These are phyloP conservation scores for Zizania palustris DNA, from an alignment of 202 grass and related monocot genomes.

Conservation along the genomic window DNA sequence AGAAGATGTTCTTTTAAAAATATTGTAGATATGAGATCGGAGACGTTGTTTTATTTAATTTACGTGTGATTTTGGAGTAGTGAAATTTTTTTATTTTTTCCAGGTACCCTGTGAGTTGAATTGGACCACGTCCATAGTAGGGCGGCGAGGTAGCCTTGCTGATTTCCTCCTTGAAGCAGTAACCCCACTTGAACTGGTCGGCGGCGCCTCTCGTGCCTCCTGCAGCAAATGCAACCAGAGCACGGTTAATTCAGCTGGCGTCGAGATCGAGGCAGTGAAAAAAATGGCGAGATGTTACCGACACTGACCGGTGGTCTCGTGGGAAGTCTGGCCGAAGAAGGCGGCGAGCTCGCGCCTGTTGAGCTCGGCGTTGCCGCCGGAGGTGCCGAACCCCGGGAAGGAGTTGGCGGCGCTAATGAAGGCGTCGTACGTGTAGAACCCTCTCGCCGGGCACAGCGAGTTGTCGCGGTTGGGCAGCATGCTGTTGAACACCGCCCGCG, in stretches of 20 bases:
- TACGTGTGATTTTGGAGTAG: not conserved
- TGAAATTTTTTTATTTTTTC: not conserved
- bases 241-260: not conserved
- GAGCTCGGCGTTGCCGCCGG: conserved; percentile 16
- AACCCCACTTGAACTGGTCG: conserved; percentile 46
- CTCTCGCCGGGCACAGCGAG: conserved; percentile 36
- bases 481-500: conserved; percentile 32
- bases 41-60: not conserved
- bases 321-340: conserved; percentile 60
- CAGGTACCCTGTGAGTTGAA: conserved; percentile 49
- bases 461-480: conserved; percentile 60
- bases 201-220: conserved; percentile 21
- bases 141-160: conserved; percentile 17
- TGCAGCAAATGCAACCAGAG: not conserved
- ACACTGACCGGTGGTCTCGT: conserved; percentile 50
- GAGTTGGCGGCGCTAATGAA: conserved; percentile 56
- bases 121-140: conserved; percentile 53
- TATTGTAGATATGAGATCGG: not conserved
- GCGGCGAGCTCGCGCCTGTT: conserved; percentile 46
- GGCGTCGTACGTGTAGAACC: conserved; percentile 58
- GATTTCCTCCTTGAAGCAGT: conserved; percentile 42
- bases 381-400: conserved; percentile 49
- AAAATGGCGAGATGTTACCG: not conserved
- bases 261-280: not conserved
- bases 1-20: not conserved